Evolutionary conservation across 73 alveolate species (phyloP).

Genomic region (Durusdinium trenchii): DNA sequence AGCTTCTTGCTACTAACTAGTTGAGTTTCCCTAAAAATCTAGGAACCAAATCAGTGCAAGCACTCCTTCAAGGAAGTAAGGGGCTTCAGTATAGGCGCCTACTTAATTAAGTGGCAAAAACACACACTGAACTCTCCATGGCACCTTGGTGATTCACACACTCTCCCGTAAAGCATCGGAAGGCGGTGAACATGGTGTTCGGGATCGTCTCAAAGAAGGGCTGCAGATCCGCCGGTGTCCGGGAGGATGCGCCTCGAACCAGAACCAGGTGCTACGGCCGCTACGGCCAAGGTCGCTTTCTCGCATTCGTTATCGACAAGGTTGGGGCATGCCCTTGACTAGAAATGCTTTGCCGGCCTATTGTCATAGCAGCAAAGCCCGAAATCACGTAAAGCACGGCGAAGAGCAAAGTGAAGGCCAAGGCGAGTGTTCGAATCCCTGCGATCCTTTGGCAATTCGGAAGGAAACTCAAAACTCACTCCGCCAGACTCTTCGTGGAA

Average conservation of each 20-base stretch:
- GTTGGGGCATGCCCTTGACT: too few relatives aligned
- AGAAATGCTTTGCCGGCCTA: conserved; percentile 31
- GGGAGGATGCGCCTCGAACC: not conserved
- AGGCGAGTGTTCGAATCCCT: conserved; percentile 73
- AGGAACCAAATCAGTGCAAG: not conserved
- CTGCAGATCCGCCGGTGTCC: conserved; percentile 32
- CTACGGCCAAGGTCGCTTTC: not conserved
- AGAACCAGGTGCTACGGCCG: not conserved
- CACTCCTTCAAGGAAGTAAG: not conserved
- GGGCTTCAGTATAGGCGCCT: too few relatives aligned
- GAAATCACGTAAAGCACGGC: conserved; percentile 66
- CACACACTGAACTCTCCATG: not conserved
- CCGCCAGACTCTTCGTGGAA: too few relatives aligned
- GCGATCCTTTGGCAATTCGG: conserved; percentile 40
- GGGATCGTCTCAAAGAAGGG: conserved; percentile 62
- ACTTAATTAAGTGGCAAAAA: not conserved
- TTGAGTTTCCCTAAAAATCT: not conserved
- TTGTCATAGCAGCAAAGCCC: conserved; percentile 77
- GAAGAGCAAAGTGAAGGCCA: conserved; percentile 54
- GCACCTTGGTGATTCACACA: conserved; percentile 38
- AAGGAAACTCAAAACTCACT: too few relatives aligned
- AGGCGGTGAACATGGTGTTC: conserved; percentile 62
- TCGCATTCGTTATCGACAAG: not conserved
- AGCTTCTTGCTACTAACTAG: not conserved
- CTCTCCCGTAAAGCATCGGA: conserved; percentile 67